Base-by-base conservation (phyloP, 2,329 filamentous ascomycete genomes). In the Shiraia sp. region DNA sequence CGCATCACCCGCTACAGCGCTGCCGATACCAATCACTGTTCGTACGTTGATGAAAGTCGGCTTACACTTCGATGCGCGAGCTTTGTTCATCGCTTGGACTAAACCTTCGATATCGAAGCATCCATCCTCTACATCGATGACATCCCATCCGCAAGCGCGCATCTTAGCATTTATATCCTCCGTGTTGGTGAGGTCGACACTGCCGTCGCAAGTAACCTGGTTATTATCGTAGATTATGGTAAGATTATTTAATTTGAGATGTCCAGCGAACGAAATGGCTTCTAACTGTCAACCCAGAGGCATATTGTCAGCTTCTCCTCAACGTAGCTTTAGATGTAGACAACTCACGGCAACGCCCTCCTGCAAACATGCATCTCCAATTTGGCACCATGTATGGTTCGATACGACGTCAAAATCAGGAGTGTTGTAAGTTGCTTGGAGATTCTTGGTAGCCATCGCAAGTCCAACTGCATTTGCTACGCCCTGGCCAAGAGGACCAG, bases 151-250 rank as follows among this genome's bases (percentile, higher is more conserved):
- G 25, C 72, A 78, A 5, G 79, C 78, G 3, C 71, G 63, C 78
- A 82, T 81, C 63, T 82, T 82, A 12, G 70, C 61, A 42, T 82
- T 80, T 53, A 81, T 68, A 32, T 82, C 78, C 51, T 82, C 79
- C 0, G 72, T 78, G 46, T 79, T 80, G 2, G 73, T 73, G 29
- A 75, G 66, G 57, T 81, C 78, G 2, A 81, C 73, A 2, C 72
- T 74, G 1, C 80, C 80, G 42, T 82, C 80, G 52, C 79, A 82
- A 4, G 79, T 82, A 33, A 83, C 69, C 52, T 80, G 76, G 58
- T 83, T 82, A 62, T 83, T 82, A 50, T 83, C 80, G 49, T 83
- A 83, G 32, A 82, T 76, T 17, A 83, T 63, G 3, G 74, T 75
- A 1, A 83, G 64, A 57, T 83, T 83, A 63, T 78, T 75, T 8